These are phyloP conservation scores for Gentiana straminea DNA, from an alignment of 257 asterid genomes.

Conservation along the genomic window DNA sequence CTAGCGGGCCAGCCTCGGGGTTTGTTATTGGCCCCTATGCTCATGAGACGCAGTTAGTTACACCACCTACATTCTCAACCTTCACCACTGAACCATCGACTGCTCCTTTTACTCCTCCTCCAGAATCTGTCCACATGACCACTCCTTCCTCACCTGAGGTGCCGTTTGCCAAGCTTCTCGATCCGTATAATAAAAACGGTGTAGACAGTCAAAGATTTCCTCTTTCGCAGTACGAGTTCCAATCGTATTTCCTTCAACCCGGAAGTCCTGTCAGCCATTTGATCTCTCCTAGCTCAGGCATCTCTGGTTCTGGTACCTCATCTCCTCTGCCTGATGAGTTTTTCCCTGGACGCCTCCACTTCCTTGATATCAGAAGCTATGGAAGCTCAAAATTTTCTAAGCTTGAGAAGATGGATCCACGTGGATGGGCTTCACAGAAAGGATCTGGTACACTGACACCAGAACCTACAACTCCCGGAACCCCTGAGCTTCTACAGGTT, in stretches of 20 bases:
- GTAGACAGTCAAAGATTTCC: slow-evolving; percentile 43
- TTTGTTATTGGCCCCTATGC: slow-evolving; percentile 92
- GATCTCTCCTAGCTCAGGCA: slow-evolving; percentile 92
- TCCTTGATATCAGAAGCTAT: slow-evolving; percentile 47
- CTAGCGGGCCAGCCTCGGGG: slow-evolving; percentile 72
- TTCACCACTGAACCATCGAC: slow-evolving; percentile 93
- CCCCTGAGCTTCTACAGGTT: slow-evolving; percentile 22
- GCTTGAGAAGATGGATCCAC: slow-evolving; percentile 59
- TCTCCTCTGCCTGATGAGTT: slow-evolving; percentile 79
- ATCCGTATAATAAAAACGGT: slow-evolving; percentile 45
- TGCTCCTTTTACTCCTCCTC: slow-evolving; percentile 97
- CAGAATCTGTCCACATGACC: slow-evolving; percentile 76
- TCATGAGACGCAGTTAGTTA: slow-evolving; percentile 82
- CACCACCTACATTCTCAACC: slow-evolving; percentile 91
- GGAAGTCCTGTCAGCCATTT: slow-evolving; percentile 96
- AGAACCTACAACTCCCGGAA: slow-evolving; percentile 32
- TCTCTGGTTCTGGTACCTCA: slow-evolving; percentile 84
- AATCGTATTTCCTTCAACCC: slow-evolving; percentile 88
- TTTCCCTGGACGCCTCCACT: slow-evolving; percentile 42
- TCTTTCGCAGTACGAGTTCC: slow-evolving; percentile 59
- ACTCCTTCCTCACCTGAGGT: slow-evolving; percentile 98
- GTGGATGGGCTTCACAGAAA: slow-evolving; percentile 60
- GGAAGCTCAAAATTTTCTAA: slow-evolving; percentile 56
- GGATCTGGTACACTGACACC: slow-evolving; percentile 72
- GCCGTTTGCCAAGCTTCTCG: slow-evolving; percentile 86